Base-by-base conservation (phyloP, 805 yeast species). In the Candida ficus region DNA sequence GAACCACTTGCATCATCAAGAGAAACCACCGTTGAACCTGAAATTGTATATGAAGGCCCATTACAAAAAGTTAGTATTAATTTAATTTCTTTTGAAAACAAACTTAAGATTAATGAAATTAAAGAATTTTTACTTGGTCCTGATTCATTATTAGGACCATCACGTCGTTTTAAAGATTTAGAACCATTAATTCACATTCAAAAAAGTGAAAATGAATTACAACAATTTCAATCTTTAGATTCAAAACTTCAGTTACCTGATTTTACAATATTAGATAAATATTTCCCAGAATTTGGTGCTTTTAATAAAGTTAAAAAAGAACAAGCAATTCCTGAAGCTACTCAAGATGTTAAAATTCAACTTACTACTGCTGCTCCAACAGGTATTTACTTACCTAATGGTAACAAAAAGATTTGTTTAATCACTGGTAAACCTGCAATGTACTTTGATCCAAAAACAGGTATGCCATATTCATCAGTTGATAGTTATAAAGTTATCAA, bases 361-460 rank as follows among this genome's bases (percentile, higher is more conserved):
- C 69, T 83, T 38, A 71, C 67, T 19, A 84, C 91, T 0, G 79
- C 77, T 40, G 83, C 91, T 2, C 93, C 91, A 3, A 68, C 79
- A 4, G 91, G 91, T 14, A 78, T 83, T 23, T 75, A 80, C 47
- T 64, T 83, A 42, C 83, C 88, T 30, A 85, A 71, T 58, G 88
- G 85, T 22, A 70, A 71, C 38, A 80, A 77, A 60, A 68, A 70
- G 53, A 74, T 78, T 61, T 83, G 96, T 70, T 66, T 81, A 20
- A 78, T 90, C 33, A 79, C 88, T 3, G 95, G 95, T 3, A 73
- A 73, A 37, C 80, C 79, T 35, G 95, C 93, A 14, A 74, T 78
- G 54, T 91, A 87, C 61, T 80, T 83, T 48, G 98, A 91, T 66
- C 98, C 98, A 0, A 71, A 76, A 28, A 79, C 83, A 22, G 95